Conservation (phyloP, 805 yeast genomes). For the Nadsonia fulvescens region DNA sequence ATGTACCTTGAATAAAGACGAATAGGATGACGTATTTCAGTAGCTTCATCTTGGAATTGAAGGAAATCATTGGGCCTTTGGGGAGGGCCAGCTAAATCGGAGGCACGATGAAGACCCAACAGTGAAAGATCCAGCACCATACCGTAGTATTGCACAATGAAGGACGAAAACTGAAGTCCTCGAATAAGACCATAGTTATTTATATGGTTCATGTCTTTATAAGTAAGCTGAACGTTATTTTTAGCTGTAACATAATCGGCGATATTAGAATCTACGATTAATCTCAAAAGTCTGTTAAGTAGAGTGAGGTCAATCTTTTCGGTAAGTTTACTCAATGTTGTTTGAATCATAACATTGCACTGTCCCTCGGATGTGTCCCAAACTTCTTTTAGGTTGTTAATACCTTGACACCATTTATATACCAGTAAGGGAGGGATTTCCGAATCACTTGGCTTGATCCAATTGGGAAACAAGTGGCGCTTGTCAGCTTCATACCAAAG, state of each 20-base stretch:
- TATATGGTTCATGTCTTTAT: constrained; percentile 88
- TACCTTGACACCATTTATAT: constrained; percentile 87
- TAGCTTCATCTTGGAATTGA: constrained; percentile 40
- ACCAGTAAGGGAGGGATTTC: constrained; percentile 86
- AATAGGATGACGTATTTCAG: constrained; percentile 58
- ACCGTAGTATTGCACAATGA: constrained; percentile 81
- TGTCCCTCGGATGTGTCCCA: constrained; percentile 71
- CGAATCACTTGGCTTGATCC: constrained; percentile 90
- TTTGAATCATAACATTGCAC: constrained; percentile 69
- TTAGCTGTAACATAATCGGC: constrained; percentile 90
- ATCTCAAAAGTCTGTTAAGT: constrained; percentile 59
- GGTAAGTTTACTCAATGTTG: constrained; percentile 47
- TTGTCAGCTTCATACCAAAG: constrained; percentile 91
- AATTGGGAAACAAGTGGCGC: constrained; percentile 74
- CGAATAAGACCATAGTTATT: constrained; percentile 76
- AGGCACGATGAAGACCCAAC: constrained; percentile 73
- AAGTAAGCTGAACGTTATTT: constrained; percentile 63
- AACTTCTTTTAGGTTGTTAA: constrained; percentile 56
- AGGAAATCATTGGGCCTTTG: constrained; percentile 58
- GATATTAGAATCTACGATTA: constrained; percentile 72
- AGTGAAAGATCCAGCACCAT: constrained; percentile 64
- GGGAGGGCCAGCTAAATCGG: constrained; percentile 63
- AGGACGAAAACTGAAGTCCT: constrained; percentile 82
- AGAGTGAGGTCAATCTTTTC: constrained; percentile 83
- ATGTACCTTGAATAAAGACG: constrained; percentile 65